These are phyloP conservation scores for Chlamydomonas sphaeroides DNA, from an alignment of 139 green algal species.

Conservation along the genomic window DNA sequence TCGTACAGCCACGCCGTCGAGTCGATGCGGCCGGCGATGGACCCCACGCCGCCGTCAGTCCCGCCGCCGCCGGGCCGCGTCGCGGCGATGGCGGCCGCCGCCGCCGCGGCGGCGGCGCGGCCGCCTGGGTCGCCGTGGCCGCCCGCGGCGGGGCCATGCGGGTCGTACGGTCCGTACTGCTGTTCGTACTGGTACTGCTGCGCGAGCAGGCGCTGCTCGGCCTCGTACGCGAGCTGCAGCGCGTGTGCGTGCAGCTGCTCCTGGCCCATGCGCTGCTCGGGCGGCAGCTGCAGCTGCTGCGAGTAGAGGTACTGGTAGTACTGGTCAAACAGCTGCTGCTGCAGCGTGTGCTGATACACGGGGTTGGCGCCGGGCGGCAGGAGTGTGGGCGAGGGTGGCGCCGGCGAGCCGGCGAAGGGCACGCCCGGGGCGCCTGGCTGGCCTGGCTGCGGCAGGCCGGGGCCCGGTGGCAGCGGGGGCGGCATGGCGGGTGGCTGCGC, in stretches of 20 bases:
- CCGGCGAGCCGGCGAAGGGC: too few species aligned
- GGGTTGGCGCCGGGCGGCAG: too few species aligned
- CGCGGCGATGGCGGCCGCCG: neutral
- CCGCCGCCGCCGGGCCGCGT: neutral
- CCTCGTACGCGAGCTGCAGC: neutral
- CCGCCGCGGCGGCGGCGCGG: neutral
- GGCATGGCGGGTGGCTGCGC: too few species aligned
- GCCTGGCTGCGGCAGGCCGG: too few species aligned
- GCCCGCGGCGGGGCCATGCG: too few species aligned
- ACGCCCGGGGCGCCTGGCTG: too few species aligned
- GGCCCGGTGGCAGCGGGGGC: too few species aligned
- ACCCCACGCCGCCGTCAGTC: too few species aligned
- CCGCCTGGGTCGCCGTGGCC: neutral
- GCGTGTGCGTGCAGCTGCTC: neutral
- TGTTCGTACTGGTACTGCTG: too few species aligned
- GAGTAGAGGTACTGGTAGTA: constrained; percentile 6
- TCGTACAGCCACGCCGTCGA: neutral
- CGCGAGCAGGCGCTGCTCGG: neutral
- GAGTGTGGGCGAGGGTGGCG: too few species aligned
- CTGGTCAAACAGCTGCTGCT: constrained; percentile 19
- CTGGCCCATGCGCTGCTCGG: neutral
- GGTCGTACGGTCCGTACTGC: neutral
- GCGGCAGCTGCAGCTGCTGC: neutral
- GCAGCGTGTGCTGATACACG: too few species aligned
- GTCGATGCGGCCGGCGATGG: neutral